Base-by-base conservation (phyloP, 352 stramenopile genomes). In the Globisporangium carolinianum region DNA sequence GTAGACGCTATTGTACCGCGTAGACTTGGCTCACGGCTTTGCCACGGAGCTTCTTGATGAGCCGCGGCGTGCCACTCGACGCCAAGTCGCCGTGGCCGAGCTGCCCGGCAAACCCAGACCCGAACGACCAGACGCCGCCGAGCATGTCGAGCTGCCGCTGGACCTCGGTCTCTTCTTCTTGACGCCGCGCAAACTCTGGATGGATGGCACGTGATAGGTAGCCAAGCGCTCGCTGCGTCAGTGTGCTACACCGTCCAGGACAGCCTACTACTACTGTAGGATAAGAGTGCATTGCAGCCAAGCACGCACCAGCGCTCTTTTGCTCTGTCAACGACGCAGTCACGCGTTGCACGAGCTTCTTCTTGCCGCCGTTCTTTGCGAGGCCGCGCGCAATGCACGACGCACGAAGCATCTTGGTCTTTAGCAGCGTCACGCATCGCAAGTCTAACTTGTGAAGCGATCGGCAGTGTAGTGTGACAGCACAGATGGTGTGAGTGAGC, bases 101-200 rank as follows among this genome's bases (percentile, higher is more conserved):
- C 48, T 94, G 84, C 0, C 84, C 84, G 6, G 76, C 58, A 42
- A 73, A 86, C 0, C 84, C 84, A 0, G 81, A 89, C 6, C 84
- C 84, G 61, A 91, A 94, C 1, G 76, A 86, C 84, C 84, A 94
- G 6, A 94, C 75, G 14, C 84, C 84, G 14, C 84, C 84, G 42
- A 94, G 67, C 73, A 89, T 90, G 45, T 94, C 78, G 11, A 89
- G 56, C 50, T 91, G 79, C 11, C 75, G 67, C 60, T 94, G 72
- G 51, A 87, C 87, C 43, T 84, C 76, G 14, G 80, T 67, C 55
- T 87, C 78, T 38, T 86, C 78, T 38, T 88, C 64, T 38, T 86
- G 65, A 15, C 73, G 73, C 17, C 70, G 62, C 4, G 62, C 53
- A 55, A 85, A 81, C 59, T 94, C 83, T 94, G 24, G 24, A 64